Evolutionary conservation across 129 eudicot genomes (phyloP), one percentile per base, ranked within the genome.

Genomic region (Arctium minus): DNA sequence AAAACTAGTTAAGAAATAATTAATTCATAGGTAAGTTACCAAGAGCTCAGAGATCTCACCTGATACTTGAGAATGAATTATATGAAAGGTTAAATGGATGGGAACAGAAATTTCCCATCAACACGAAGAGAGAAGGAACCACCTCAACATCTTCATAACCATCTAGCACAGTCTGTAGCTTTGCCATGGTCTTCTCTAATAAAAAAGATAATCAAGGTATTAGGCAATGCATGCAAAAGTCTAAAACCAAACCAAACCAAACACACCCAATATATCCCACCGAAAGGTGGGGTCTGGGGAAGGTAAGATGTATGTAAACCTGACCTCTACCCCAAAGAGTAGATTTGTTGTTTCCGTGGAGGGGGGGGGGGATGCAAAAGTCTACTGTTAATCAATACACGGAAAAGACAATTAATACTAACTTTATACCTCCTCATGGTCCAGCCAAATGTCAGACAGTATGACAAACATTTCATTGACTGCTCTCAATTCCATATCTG

Each of bases 81-180:
- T 82, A 90, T 22, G 98, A 85, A 81, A 96, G 91, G 85, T 92
- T 92, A 64, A 94, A 96, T 18, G 98, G 99, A 77, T 70, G 93
- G 17, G 97, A 93, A 85, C 94, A 96, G 80, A 96, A 96, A 81
- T 92, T 93, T 80, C 99, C 99, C 99, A 96, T 96, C 73, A 96
- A 87, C 74, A 96, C 97, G 79, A 96, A 96, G 17, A 96, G 92
- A 86, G 99, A 92, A 80, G 99, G 99, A 80, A 93, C 98, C 72
- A 96, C 96, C 38, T 87, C 91, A 46, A 83, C 94, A 80, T 83
- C 85, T 80, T 96, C 99, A 86, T 89, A 96, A 78, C 95, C 97
- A 88, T 88, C 87, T 83, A 96, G 88, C 81, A 93, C 92, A 12
- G 81, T 89, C 88, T 89, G 87, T 69, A 96, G 91, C 86, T 93